Evolutionary conservation across 345 rosid genomes (phyloP).

Genomic region (Cochlearia excelsa): DNA sequence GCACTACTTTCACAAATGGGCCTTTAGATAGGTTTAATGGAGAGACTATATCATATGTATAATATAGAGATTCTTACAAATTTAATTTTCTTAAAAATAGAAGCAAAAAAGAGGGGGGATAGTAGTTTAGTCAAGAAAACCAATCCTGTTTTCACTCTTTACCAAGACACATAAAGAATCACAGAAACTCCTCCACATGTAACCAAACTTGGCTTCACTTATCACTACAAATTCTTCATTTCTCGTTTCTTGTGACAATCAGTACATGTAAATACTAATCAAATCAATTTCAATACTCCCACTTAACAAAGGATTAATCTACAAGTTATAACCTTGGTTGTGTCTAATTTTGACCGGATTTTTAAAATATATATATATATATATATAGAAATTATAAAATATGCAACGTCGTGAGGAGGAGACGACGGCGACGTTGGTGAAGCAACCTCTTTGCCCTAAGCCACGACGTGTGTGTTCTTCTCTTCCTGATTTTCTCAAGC

Average conservation of each 20-base stretch:
- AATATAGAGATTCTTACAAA: too few relatives aligned
- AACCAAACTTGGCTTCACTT: constrained; percentile 35
- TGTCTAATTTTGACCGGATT: too few relatives aligned
- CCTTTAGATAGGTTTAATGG: not conserved
- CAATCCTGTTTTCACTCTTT: constrained; percentile 46
- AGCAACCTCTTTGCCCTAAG: constrained; percentile 61
- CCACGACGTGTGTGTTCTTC: constrained; percentile 58
- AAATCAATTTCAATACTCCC: constrained; percentile 7
- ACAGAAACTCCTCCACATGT: constrained; percentile 22
- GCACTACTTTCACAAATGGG: constrained; percentile 1
- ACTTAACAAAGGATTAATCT: not conserved
- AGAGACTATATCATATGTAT: not conserved
- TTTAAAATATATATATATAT: too few relatives aligned
- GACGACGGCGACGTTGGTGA: constrained; percentile 23
- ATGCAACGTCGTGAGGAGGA: constrained; percentile 49
- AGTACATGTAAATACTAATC: not conserved
- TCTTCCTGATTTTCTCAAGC: constrained; percentile 62
- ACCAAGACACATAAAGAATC: constrained; percentile 36
- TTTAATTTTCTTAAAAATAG: not conserved
- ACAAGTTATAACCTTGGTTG: too few relatives aligned
- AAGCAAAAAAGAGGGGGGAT: constrained; percentile 25
- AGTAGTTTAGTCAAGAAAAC: constrained; percentile 36
- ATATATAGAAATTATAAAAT: not conserved
- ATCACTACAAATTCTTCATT: constrained; percentile 24
- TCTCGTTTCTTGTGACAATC: not conserved